Evolutionary conservation across 106 monocot genomes (phyloP).

Genomic region (Triglochin maritima): DNA sequence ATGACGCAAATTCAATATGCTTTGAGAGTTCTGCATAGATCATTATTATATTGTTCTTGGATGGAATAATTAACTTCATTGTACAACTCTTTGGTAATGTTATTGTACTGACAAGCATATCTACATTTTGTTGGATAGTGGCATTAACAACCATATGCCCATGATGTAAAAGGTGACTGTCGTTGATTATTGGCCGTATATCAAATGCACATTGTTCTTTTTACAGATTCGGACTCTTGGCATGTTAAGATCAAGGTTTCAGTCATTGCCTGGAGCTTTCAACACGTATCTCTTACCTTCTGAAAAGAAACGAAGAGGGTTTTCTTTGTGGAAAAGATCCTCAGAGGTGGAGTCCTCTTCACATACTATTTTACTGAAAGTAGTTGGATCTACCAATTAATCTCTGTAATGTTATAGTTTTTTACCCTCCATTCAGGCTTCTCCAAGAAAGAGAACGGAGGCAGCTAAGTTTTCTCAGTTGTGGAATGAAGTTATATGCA

Average conservation of each 20-base stretch:
- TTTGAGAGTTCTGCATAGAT: too few relatives aligned
- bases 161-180: too few relatives aligned
- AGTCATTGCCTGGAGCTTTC: conserved; percentile 92
- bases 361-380: neutral
- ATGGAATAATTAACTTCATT: too few relatives aligned
- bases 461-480: conserved; percentile 97
- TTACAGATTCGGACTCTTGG: conserved; percentile 85
- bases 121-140: too few relatives aligned
- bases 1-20: too few relatives aligned
- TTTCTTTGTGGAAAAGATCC: conserved; percentile 70
- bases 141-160: too few relatives aligned
- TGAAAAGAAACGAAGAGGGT: conserved; percentile 60
- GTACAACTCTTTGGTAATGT: too few relatives aligned
- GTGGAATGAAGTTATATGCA: conserved; percentile 98
- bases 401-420: neutral
- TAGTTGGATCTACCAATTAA: neutral
- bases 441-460: conserved; percentile 84
- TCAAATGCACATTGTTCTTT: neutral
- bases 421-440: conserved; percentile 33
- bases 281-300: conserved; percentile 79
- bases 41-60: too few relatives aligned
- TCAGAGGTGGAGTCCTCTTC: conserved; percentile 47
- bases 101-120: too few relatives aligned
- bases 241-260: conserved; percentile 90
- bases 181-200: too few relatives aligned